phyloP scores from a whole-genome alignment of 176 grass and related monocot genomes.

The Eragrostis nindensis region DNA sequence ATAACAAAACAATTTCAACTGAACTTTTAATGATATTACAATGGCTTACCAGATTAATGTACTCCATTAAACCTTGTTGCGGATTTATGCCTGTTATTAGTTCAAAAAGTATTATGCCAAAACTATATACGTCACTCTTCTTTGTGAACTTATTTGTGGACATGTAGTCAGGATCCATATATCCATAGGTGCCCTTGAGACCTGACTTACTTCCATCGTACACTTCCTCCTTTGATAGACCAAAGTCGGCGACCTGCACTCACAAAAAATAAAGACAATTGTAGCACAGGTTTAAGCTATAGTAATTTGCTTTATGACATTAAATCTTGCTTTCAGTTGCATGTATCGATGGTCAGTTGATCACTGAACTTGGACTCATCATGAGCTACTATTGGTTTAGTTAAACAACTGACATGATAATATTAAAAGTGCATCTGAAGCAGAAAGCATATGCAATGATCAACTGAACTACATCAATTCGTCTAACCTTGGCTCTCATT shows the following conservation, averaged over 20 bases:
- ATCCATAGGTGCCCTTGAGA: constrained; percentile 95
- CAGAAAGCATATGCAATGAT: constrained; percentile 27
- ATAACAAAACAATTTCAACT: not conserved
- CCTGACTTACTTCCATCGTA: constrained; percentile 83
- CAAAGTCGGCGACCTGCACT: constrained; percentile 87
- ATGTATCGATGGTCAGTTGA: constrained; percentile 17
- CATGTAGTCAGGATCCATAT: constrained; percentile 99
- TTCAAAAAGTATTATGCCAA: constrained; percentile 95
- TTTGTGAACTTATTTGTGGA: constrained; percentile 92
- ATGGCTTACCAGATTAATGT: constrained; percentile 92
- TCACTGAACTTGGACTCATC: constrained; percentile 7
- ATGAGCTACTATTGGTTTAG: constrained; percentile 25
- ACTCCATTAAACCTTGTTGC: constrained; percentile 90
- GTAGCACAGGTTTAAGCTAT: constrained; percentile 5
- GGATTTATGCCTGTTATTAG: constrained; percentile 97
- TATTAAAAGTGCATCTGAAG: constrained; percentile 36
- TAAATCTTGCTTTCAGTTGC: not conserved
- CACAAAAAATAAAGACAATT: constrained; percentile 23
- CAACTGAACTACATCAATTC: constrained; percentile 10
- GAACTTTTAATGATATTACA: not conserved
- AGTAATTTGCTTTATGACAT: not conserved
- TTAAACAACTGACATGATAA: constrained; percentile 33
- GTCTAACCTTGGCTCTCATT: constrained; percentile 87
- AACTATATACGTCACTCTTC: constrained; percentile 95
- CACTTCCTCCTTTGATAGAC: constrained; percentile 95